phyloP scores from a whole-genome alignment of 1,139 yeast genomes.

The Eremothecium gossypii region DNA sequence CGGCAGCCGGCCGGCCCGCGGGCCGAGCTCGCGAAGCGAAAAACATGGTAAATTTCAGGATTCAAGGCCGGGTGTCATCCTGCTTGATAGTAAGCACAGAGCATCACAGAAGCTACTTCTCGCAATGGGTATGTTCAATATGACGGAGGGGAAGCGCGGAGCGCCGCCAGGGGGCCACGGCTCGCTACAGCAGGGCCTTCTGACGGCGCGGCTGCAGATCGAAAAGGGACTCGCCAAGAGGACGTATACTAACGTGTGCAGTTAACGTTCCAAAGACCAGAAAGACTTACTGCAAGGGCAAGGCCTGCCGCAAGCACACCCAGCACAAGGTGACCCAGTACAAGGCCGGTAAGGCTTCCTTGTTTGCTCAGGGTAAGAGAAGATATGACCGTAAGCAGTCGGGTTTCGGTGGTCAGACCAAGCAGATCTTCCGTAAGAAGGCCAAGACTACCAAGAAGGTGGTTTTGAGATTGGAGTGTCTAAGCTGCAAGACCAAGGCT shows the following conservation, averaged over 20 bases:
- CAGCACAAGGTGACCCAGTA: constrained; percentile 99
- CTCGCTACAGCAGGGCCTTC: background rate
- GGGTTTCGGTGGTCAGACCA: constrained; percentile 99
- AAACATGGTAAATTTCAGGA: too few relatives aligned
- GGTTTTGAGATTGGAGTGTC: constrained; percentile 98
- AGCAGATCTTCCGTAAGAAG: constrained; percentile 99
- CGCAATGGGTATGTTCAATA: constrained; percentile 8
- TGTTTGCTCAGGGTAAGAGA: constrained; percentile 99
- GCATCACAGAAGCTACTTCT: background rate
- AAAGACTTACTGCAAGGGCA: constrained; percentile 99
- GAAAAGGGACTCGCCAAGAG: background rate
- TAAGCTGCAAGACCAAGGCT: constrained; percentile 96
- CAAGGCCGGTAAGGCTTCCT: constrained; percentile 99
- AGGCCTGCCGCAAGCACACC: constrained; percentile 98
- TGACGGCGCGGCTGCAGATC: background rate
- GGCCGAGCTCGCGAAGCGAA: background rate
- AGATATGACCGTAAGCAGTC: constrained; percentile 99
- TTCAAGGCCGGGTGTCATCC: too few relatives aligned
- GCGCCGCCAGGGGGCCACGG: background rate
- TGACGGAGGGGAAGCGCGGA: background rate
- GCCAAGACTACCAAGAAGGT: constrained; percentile 99
- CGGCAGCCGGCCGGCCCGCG: background rate
- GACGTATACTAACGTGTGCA: constrained; percentile 23
- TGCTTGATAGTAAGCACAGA: background rate
- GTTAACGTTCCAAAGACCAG: constrained; percentile 99